Percentiles rank a stretch among this genome's conserved stretches.
Evolutionary conservation across 1,284 basidiomycete genomes (phyloP).

Genomic region (Tylopilus sp.): DNA sequence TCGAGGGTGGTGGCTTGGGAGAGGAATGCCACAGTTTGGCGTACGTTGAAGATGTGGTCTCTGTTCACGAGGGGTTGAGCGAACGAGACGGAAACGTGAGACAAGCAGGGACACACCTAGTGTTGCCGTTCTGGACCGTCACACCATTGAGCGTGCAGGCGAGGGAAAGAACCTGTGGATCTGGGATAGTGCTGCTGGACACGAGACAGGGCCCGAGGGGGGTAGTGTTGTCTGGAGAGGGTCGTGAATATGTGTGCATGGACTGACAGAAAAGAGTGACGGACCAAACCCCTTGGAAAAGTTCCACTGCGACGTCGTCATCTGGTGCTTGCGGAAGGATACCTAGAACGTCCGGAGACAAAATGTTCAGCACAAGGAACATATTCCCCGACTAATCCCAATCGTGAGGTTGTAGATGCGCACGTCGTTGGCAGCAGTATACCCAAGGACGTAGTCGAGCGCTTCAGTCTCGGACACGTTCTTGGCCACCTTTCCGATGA

Average conservation of each 20-base stretch:
- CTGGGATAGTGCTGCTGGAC: slow-evolving; percentile 54
- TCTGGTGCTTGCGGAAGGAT: slow-evolving; percentile 75
- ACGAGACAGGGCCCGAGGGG: slow-evolving; percentile 77
- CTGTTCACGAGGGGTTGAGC: slow-evolving; percentile 33
- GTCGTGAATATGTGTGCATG: slow-evolving; percentile 15
- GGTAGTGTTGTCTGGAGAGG: slow-evolving; percentile 57
- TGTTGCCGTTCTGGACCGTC: slow-evolving; percentile 69
- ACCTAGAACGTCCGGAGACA: slow-evolving; percentile 38
- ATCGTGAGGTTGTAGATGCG: slow-evolving; percentile 19
- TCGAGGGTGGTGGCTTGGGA: slow-evolving; percentile 84
- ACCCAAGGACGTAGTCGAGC: slow-evolving; percentile 76
- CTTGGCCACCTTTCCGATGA: slow-evolving; percentile 77
- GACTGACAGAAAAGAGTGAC: neutral
- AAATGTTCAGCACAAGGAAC: neutral
- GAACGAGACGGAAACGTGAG: neutral
- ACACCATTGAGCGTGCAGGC: slow-evolving; percentile 66
- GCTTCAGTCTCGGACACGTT: slow-evolving; percentile 73
- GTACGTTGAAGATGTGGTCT: slow-evolving; percentile 69
- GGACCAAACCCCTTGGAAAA: slow-evolving; percentile 80
- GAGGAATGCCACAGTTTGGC: slow-evolving; percentile 70
- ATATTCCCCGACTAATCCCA: neutral
- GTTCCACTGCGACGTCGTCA: slow-evolving; percentile 73
- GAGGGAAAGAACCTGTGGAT: slow-evolving; percentile 67
- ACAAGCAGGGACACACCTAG: slow-evolving; percentile 45
- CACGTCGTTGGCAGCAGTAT: slow-evolving; percentile 77